Base-by-base conservation (phyloP, 1,139 yeast species). In the Neolecta irregularis region DNA sequence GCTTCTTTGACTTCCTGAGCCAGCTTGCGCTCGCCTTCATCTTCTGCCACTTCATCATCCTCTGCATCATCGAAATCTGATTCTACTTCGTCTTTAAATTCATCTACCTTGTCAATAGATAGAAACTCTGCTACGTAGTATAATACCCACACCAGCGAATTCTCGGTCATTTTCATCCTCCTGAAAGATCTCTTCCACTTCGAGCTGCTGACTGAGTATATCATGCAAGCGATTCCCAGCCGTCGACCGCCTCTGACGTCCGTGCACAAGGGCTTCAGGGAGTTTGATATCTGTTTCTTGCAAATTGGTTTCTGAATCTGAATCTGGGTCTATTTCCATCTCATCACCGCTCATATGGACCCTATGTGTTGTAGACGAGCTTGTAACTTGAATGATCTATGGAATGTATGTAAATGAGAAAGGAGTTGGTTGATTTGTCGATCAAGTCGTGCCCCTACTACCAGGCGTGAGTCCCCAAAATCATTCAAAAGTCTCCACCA, bases 171-270 rank as follows among this genome's bases (percentile, higher is more conserved):
- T 77, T 24, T 69, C 96, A 40, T 78, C 83, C 52, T 83, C 75
- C 48, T 83, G 83, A 43, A 85, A 62, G 40, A 78, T 62, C 44
- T 75, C 71, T 5, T 64, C 60, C 40, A 58, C 61, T 39, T 61
- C 57, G 41, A 60, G 59, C 49, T 83, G 94, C 28, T 78, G 66
- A 42, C 73, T 76, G 17, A 88, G 61, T 46, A 88, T 64, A 42
- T 74, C 74, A 50, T 72, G 70, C 50, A 88, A 61, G 40, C 91
- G 64, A 36, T 81, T 76, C 7, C 99, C 99, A 1, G 98, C 98
- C 57, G 88, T 88, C 34, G 81, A 57, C 36, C 99, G 71, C 44
- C 83, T 65, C 40, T 72, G 46, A 13, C 51, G 44, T 16, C 50
- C 50, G 18, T 12, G 43, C 21, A 3, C 37, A 46, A 47, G 35